Evolutionary conservation across 495 filamentous ascomycete species (phyloP), one percentile per base, ranked within the genome.

Genomic region (Clohesyomyces aquaticus): DNA sequence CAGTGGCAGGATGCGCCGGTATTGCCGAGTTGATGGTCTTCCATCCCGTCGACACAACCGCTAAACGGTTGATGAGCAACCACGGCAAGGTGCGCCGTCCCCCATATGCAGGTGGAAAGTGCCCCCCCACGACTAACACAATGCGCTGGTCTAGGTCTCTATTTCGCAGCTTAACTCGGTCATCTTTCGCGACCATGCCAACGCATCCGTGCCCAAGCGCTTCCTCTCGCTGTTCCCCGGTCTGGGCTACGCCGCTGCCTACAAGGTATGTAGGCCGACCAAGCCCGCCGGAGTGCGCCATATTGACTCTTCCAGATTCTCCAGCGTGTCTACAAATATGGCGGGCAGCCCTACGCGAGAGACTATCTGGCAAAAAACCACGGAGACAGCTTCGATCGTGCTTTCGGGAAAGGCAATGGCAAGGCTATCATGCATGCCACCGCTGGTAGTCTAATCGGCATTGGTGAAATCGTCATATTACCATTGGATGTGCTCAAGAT

Each of bases 21-120:
- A 95, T 99, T 77, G 88, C 95, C 66, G 94, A 99, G 77, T 81
- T 99, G 71, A 85, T 93, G 73, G 85, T 99, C 74, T 99, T 99
- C 81, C 53, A 63, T 27, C 61, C 54, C 18, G 91, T 99, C 77
- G 94, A 99, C 76, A 99, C 94, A 43, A 96, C 91, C 60, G 92
- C 94, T 49, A 99, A 99, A 82, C 90, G 94, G 48, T 86, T 99
- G 78, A 99, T 99, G 94, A 96, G 91, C 87, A 98, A 99, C 76
- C 88, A 96, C 72, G 84, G 83, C 68, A 85, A 81, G 77, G 89
- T 91, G 70, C 21, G 49, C 25, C 25, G 1, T 32, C 29, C 6
- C 29, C 38, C 1, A 28, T 12, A 11, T n/a, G 2, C 74, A n/a
- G n/a, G n/a, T n/a, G n/a, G 77, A 59, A 58, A 18, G 1, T 18